A percentile compares a stretch with the other conserved stretches of the same genome.
These are phyloP conservation scores for Colletotrichum filicis DNA, from an alignment of 2,329 filamentous ascomycete species.

Conservation along the genomic window DNA sequence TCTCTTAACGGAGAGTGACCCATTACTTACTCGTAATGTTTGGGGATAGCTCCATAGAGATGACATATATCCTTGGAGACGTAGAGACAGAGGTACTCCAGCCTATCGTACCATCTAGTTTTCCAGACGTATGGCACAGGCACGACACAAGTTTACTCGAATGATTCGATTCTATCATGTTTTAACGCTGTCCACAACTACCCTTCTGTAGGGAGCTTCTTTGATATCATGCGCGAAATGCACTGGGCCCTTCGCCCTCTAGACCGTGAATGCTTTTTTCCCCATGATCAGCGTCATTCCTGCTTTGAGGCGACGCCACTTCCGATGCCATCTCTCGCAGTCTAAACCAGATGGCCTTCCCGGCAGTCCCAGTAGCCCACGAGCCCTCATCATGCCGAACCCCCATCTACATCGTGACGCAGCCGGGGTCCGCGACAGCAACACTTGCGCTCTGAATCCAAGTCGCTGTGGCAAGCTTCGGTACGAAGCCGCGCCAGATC, in stretches of 20 bases:
- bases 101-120: no score
- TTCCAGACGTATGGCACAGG: background rate
- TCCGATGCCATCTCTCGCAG: background rate
- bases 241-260: background rate
- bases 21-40: no score
- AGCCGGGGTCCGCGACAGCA: conserved; percentile 7
- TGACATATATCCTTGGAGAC: no score
- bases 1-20: no score
- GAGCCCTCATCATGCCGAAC: background rate
- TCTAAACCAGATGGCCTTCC: background rate
- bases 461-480: conserved; percentile 15
- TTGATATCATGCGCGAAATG: conserved; percentile 3
- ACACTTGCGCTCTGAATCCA: background rate
- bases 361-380: conserved; percentile 9
- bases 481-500: conserved; percentile 13
- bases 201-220: conserved; percentile 11
- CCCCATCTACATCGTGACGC: conserved; percentile 5
- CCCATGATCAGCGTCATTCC: conserved; percentile 1
- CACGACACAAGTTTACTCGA: background rate
- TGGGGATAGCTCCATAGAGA: no score
- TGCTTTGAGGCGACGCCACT: background rate
- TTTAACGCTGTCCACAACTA: background rate
- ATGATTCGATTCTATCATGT: conserved; percentile 11
- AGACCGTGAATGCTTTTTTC: background rate
- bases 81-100: background rate